Conservation (phyloP, 345 rosid species). For the Euphorbia lathyris region DNA sequence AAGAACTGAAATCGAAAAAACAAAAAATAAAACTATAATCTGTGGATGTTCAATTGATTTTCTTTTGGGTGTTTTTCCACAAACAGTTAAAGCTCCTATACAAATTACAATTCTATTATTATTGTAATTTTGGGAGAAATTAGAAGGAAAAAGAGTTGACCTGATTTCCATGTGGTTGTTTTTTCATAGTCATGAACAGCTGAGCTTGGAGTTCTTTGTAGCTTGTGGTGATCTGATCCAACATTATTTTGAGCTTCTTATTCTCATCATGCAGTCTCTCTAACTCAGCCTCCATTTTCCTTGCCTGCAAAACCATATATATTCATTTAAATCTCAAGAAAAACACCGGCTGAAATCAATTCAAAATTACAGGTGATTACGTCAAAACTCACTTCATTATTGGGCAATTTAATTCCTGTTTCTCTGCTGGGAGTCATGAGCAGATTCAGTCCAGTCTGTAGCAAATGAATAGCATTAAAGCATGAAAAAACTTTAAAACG, state of each 20-base stretch:
- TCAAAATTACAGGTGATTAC: too few relatives aligned
- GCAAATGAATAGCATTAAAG: too few relatives aligned
- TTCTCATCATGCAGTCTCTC: constrained; percentile 69
- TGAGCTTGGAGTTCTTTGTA: constrained; percentile 63
- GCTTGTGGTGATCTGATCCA: constrained; percentile 57
- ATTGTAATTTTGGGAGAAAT: too few relatives aligned
- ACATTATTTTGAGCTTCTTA: constrained; percentile 47
- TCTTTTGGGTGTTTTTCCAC: too few relatives aligned
- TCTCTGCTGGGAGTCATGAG: constrained; percentile 37
- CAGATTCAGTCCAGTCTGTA: constrained; percentile 56
- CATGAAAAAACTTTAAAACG: constrained; percentile 7
- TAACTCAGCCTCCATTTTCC: constrained; percentile 43
- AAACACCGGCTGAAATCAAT: not conserved
- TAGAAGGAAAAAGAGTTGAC: constrained; percentile 19
- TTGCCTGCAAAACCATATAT: constrained; percentile 33
- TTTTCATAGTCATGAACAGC: constrained; percentile 52
- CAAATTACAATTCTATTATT: too few relatives aligned
- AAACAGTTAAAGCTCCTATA: too few relatives aligned
- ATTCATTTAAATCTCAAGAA: not conserved
- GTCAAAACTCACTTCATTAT: constrained; percentile 41
- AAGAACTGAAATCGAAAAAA: too few relatives aligned
- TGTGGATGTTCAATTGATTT: too few relatives aligned
- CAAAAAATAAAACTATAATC: too few relatives aligned
- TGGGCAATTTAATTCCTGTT: constrained; percentile 28
- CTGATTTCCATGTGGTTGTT: constrained; percentile 47